Percentiles rank a stretch among this genome's conserved stretches.
Conservation (phyloP, 768 basidiomycete genomes). For the Suillus sp. region DNA sequence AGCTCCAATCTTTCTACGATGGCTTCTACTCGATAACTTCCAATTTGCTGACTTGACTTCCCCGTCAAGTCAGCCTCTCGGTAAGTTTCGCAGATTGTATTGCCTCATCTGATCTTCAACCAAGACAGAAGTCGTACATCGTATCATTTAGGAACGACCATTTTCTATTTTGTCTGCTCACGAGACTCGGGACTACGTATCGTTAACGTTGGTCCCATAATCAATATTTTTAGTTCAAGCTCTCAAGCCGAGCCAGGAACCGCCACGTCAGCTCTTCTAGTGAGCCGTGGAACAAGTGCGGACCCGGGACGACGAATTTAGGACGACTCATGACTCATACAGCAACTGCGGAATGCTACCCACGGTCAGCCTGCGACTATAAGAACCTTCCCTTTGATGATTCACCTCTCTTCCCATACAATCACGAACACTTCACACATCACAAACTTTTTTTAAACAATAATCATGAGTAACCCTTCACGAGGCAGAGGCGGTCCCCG, state of each 20-base stretch:
- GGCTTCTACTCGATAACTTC: background rate
- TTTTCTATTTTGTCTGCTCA: background rate
- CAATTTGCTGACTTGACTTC: background rate
- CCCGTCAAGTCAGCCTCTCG: background rate
- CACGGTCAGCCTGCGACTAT: background rate
- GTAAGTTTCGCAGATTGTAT: background rate
- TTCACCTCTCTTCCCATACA: background rate
- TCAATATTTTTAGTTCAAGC: background rate
- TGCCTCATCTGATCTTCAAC: background rate
- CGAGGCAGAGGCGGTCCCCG: conserved; percentile 19
- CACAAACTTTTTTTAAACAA: background rate
- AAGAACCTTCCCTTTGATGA: background rate
- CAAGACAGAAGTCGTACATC: background rate
- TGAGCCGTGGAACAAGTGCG: background rate
- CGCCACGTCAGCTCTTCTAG: background rate
- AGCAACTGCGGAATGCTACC: conserved; percentile 1
- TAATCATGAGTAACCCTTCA: conserved; percentile 4
- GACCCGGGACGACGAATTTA: background rate
- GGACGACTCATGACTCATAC: background rate
- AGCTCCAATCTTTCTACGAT: background rate
- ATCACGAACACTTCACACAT: background rate
- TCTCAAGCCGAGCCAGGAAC: background rate
- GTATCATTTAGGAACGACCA: background rate
- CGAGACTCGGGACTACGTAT: background rate
- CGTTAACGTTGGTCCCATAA: background rate